Conservation (phyloP, 108 stramenopile species). For the Parmales sp. region DNA sequence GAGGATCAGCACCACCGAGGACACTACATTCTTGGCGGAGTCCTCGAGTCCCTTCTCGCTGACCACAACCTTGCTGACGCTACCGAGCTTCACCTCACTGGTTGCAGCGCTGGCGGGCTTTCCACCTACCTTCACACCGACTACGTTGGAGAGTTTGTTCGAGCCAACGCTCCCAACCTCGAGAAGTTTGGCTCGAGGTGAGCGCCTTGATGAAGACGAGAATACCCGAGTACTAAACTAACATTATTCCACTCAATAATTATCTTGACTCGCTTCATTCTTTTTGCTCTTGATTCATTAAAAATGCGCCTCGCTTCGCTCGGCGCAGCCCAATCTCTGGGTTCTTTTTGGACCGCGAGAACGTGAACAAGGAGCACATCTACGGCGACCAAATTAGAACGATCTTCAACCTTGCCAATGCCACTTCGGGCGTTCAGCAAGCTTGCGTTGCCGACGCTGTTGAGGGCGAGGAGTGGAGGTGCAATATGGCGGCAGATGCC, state of each 20-base stretch:
- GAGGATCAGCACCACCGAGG: not conserved
- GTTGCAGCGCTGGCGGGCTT: not conserved
- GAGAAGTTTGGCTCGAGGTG: not conserved
- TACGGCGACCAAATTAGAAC: not conserved
- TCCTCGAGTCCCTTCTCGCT: not conserved
- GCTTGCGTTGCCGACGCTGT: not conserved
- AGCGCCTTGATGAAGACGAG: no score
- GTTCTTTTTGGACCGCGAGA: constrained; percentile 7
- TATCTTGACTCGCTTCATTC: no score
- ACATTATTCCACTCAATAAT: no score
- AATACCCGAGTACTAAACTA: no score
- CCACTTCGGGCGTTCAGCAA: not conserved
- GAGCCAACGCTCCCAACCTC: not conserved
- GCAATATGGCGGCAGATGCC: not conserved
- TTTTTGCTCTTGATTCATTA: no score
- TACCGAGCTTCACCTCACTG: not conserved
- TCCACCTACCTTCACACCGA: not conserved
- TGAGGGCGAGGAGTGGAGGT: not conserved
- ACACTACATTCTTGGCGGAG: not conserved
- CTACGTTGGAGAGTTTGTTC: not conserved
- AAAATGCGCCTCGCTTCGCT: no score
- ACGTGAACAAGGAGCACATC: not conserved
- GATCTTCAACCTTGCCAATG: not conserved
- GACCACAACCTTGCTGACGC: not conserved
- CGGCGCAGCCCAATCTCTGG: not conserved